A percentile compares a stretch with the other conserved stretches of the same genome.
phyloP scores from a whole-genome alignment of 495 filamentous ascomycete species.

The Bombardia bombarda region DNA sequence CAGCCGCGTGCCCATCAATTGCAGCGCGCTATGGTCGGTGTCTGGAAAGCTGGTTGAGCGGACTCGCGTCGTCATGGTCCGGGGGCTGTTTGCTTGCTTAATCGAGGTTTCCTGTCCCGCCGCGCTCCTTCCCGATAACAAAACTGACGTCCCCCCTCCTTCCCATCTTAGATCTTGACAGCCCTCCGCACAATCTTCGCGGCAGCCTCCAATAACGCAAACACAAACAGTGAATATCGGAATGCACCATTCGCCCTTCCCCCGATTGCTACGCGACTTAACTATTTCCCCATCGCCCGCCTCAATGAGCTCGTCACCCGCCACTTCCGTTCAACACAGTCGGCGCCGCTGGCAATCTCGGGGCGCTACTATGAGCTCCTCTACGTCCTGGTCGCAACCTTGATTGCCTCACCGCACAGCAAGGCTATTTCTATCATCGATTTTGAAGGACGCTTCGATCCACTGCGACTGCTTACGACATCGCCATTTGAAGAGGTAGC shows the following conservation, averaged over 20 bases:
- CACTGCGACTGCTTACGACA: constrained; percentile 40
- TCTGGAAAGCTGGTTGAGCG: background rate
- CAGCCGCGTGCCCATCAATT: background rate
- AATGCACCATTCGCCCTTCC: no score
- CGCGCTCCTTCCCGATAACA: no score
- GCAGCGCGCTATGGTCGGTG: background rate
- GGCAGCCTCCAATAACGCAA: background rate
- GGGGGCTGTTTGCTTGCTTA: no score
- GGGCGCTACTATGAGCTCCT: constrained; percentile 59
- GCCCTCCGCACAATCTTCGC: constrained; percentile 38
- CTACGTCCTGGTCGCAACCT: constrained; percentile 50
- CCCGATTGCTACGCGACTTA: no score
- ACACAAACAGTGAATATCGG: no score
- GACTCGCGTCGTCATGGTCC: no score
- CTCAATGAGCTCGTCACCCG: constrained; percentile 33
- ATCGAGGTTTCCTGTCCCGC: no score
- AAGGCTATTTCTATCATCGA: constrained; percentile 65
- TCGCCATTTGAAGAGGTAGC: background rate
- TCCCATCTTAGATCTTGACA: constrained; percentile 29
- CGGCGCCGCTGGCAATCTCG: constrained; percentile 32
- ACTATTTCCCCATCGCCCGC: constrained; percentile 32
- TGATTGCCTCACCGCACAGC: constrained; percentile 45
- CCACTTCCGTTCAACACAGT: constrained; percentile 29
- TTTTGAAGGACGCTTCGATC: constrained; percentile 57
- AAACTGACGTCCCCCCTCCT: background rate